Conservation (phyloP, 2,329 filamentous ascomycete species). For the Nemania serpens region DNA sequence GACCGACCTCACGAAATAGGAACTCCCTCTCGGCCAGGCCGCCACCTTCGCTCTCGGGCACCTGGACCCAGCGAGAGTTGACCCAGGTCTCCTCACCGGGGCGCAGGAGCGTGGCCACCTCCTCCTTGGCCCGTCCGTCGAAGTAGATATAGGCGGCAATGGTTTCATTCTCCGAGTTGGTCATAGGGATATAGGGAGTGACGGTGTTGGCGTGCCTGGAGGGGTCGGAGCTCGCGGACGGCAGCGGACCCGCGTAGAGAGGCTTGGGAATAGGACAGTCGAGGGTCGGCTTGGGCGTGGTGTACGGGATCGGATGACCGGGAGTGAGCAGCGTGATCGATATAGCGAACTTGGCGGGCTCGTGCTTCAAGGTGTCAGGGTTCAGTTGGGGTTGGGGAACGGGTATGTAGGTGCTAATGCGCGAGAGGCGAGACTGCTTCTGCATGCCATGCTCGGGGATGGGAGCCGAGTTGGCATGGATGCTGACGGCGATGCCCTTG, state of each 20-base stretch:
- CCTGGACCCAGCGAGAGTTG: conserved; percentile 95
- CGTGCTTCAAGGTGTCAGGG: conserved; percentile 72
- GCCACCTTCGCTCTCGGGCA: conserved; percentile 87
- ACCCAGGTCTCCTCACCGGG: conserved; percentile 99
- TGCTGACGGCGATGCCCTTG: conserved; percentile 97
- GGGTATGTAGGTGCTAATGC: conserved; percentile 96
- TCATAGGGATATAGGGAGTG: conserved; percentile 88
- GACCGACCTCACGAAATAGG: conserved; percentile 91
- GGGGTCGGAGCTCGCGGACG: conserved; percentile 55
- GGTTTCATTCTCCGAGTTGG: conserved; percentile 91
- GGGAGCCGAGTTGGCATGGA: conserved; percentile 80
- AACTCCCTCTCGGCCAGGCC: conserved; percentile 96
- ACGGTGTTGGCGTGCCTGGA: conserved; percentile 61
- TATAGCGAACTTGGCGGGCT: conserved; percentile 96
- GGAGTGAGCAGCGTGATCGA: conserved; percentile 95
- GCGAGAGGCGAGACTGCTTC: conserved; percentile 85
- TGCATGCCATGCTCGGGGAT: conserved; percentile 93
- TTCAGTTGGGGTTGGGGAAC: conserved; percentile 86
- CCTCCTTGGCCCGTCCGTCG: conserved; percentile 91
- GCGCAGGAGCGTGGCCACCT: conserved; percentile 90
- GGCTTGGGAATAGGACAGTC: conserved; percentile 80
- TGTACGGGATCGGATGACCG: conserved; percentile 88
- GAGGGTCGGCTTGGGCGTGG: conserved; percentile 77
- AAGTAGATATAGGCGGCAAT: conserved; percentile 99
- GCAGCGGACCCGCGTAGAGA: conserved; percentile 76